Evolutionary conservation across 768 basidiomycete species (phyloP), one percentile per base, ranked within the genome.

Genomic region (Xerocomus brunneocitrinus): DNA sequence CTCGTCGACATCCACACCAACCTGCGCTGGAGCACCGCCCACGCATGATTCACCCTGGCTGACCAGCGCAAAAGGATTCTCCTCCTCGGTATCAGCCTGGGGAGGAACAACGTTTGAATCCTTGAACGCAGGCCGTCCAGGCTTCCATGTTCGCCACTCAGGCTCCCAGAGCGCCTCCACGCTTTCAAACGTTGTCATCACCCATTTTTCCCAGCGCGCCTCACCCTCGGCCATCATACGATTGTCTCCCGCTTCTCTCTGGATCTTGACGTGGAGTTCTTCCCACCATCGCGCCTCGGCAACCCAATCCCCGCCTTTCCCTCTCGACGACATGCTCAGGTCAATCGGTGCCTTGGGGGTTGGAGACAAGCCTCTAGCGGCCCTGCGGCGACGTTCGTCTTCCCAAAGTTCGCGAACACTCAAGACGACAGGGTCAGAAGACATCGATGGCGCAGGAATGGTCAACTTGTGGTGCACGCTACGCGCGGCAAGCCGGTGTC

Each of bases 321-420:
- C 78, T 67, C 89, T 76, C 6, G 78, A 80, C 7, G 79, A 77
- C 55, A 81, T 85, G 61, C 83, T 87, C 48, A 77, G 79, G 65
- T 87, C 86, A 32, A 81, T 69, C 13, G 91, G 89, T 52, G 92
- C 74, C 40, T 80, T 80, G 12, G 89, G 88, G 16, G 88, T 81
- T 5, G 92, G 84, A 54, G 80, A 64, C 32, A 94, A 75, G 1
- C 92, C 92, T 32, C 77, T 79, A 4, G 75, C 76, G 25, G 70
- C 67, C 19, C 95, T 78, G 8, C 93, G 81, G 10, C 77, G 76
- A n/a, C 89, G 82, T 71, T 99, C 95, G 62, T 98, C 94, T 47
- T 95, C 91, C 95, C 95, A 99, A 2, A 98, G 76, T 70, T 98
- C 95, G 57, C 90, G 84, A 43, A 98, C 89, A 62, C 91, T 86